Evolutionary conservation across 2,329 filamentous ascomycete species (phyloP).

Genomic region (Ceratocystis cacaofunesta): DNA sequence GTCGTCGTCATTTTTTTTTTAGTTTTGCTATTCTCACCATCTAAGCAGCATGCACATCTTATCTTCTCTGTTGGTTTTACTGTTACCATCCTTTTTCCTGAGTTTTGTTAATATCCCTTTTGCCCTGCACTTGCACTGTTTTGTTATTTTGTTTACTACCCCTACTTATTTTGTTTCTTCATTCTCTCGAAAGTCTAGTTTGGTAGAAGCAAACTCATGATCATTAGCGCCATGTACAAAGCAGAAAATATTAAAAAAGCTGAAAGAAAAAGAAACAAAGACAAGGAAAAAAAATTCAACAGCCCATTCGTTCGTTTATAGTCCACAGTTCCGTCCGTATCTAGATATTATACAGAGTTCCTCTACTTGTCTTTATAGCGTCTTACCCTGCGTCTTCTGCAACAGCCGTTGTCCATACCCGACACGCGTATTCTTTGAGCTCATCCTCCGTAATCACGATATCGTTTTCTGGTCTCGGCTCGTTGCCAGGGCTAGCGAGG

Average conservation of each 20-base stretch:
- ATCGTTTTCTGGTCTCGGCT: constrained; percentile 5
- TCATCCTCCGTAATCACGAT: constrained; percentile 13
- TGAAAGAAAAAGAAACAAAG: not conserved
- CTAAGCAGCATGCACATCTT: not conserved
- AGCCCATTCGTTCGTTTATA: not conserved
- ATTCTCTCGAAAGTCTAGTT: not conserved
- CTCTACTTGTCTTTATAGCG: not conserved
- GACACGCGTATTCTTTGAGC: constrained; percentile 8
- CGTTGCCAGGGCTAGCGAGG: constrained; percentile 1
- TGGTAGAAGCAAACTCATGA: not conserved
- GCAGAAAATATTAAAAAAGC: constrained; percentile 4
- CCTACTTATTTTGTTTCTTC: not conserved
- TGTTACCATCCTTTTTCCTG: not conserved
- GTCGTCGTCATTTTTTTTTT: not conserved
- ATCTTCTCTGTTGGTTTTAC: not conserved
- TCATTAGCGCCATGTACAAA: not conserved
- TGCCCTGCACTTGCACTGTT: not conserved
- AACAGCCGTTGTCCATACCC: constrained; percentile 11
- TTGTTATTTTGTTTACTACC: not conserved
- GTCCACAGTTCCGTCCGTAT: not conserved
- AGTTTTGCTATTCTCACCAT: not conserved
- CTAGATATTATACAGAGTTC: not conserved
- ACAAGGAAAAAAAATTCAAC: not conserved
- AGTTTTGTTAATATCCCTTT: not conserved
- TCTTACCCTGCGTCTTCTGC: constrained; percentile 1